Evolutionary conservation across 2,329 filamentous ascomycete species (phyloP).

Genomic region (Kalaharituber pfeilii): DNA sequence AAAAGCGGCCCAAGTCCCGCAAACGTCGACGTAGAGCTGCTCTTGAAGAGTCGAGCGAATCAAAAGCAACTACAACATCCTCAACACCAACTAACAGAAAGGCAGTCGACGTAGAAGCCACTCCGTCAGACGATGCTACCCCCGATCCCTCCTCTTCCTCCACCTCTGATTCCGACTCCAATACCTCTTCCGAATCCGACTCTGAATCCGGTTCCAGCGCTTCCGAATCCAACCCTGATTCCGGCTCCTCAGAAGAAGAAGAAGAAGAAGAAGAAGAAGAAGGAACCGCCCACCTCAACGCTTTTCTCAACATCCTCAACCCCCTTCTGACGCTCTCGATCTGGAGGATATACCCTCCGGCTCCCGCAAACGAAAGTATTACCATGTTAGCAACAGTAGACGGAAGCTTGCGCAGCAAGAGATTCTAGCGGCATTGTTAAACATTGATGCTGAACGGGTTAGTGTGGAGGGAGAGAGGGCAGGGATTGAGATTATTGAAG

Average conservation of each 20-base stretch:
- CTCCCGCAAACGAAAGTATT: background rate
- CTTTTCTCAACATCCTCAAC: background rate
- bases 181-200: background rate
- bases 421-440: background rate
- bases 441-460: background rate
- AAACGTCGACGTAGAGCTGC: background rate
- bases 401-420: background rate
- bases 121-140: background rate
- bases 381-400: background rate
- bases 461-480: background rate
- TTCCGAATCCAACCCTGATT: background rate
- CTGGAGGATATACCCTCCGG: background rate
- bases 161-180: background rate
- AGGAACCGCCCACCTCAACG: background rate
- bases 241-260: background rate
- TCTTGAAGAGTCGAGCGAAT: constrained; percentile 18
- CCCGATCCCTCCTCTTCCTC: background rate
- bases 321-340: too few species aligned
- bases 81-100: too few species aligned
- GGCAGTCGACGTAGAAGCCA: too few species aligned
- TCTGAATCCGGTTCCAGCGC: background rate
- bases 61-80: background rate
- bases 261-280: background rate
- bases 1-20: constrained; percentile 4
- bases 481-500: background rate